A percentile compares a stretch with the other conserved stretches of the same genome.
phyloP scores from a whole-genome alignment of 108 stramenopile species.

The Fragilaria crotonensis region DNA sequence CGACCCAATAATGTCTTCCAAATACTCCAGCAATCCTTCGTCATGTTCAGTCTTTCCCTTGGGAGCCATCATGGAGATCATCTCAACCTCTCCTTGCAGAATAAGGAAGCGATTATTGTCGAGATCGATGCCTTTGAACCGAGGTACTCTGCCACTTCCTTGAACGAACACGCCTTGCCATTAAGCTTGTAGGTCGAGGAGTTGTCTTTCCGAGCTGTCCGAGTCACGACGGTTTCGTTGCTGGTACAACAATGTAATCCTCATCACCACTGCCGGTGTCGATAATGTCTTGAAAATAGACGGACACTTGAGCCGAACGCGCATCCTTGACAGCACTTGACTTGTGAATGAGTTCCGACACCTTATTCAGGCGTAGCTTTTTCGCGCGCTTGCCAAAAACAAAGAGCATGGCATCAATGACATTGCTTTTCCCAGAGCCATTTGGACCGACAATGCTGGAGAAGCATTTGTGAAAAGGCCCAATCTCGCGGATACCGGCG shows the following conservation, averaged over 20 bases:
- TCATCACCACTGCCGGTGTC: conserved; percentile 76
- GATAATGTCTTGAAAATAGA: conserved; percentile 90
- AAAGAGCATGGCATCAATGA: conserved; percentile 99
- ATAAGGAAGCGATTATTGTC: conserved; percentile 99
- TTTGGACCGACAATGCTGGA: conserved; percentile 93
- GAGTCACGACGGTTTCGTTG: conserved; percentile 74
- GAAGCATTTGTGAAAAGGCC: conserved; percentile 93
- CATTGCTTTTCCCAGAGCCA: conserved; percentile 96
- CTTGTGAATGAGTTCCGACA: conserved; percentile 94
- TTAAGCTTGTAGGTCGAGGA: conserved; percentile 86
- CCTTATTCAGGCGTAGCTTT: conserved; percentile 94
- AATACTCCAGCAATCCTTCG: conserved; percentile 96
- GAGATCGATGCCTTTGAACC: conserved; percentile 90
- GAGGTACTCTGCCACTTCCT: conserved; percentile 81
- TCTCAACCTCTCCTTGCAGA: conserved; percentile 97
- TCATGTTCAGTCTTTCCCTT: conserved; percentile 92
- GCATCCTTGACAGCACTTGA: conserved; percentile 59
- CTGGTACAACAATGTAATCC: conserved; percentile 75
- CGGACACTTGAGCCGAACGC: conserved; percentile 80
- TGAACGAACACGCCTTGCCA: conserved; percentile 80
- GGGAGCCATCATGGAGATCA: conserved; percentile 99
- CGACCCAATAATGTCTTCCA: conserved; percentile 98
- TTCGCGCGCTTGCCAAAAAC: conserved; percentile 98
- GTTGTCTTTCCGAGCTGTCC: conserved; percentile 82
- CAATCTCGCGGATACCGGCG: conserved; percentile 83